A percentile compares a stretch with the other conserved stretches of the same genome.
phyloP scores from a whole-genome alignment of 2,329 filamentous ascomycete species.

The Coniochaeta prunicola region DNA sequence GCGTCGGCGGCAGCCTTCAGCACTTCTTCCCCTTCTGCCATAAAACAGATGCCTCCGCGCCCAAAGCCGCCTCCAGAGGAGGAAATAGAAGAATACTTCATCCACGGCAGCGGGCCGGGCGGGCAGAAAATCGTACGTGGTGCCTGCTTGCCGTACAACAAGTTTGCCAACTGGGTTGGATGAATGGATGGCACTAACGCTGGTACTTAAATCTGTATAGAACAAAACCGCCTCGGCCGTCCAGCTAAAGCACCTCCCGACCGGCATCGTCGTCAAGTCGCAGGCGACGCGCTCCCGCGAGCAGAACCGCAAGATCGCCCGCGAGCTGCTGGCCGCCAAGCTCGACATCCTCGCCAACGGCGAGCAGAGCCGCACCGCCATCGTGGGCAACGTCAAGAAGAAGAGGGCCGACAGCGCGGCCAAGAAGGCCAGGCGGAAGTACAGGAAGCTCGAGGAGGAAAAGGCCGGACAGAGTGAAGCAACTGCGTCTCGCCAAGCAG shows the following conservation, averaged over 20 bases:
- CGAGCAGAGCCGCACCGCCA: constrained; percentile 54
- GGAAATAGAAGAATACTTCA: constrained; percentile 77
- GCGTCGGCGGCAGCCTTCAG: constrained; percentile 20
- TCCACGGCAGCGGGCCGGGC: constrained; percentile 87
- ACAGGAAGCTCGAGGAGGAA: constrained; percentile 51
- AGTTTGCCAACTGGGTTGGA: too few species aligned
- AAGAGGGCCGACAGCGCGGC: constrained; percentile 67
- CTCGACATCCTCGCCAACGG: constrained; percentile 70
- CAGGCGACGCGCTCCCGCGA: constrained; percentile 82
- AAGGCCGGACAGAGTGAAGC: constrained; percentile 17
- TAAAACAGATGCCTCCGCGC: constrained; percentile 66
- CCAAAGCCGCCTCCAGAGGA: constrained; percentile 64
- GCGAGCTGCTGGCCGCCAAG: constrained; percentile 66
- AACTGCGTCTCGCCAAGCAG: not conserved
- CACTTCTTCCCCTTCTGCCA: constrained; percentile 17
- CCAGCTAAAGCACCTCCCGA: constrained; percentile 83
- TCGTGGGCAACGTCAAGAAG: constrained; percentile 56
- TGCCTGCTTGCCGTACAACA: too few species aligned
- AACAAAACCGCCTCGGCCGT: constrained; percentile 97
- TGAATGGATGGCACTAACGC: too few species aligned
- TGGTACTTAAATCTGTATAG: constrained; percentile 26
- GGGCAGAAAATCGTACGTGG: constrained; percentile 87
- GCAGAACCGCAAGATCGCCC: constrained; percentile 82
- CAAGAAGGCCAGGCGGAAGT: constrained; percentile 82
- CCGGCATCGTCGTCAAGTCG: constrained; percentile 87